Base-by-base conservation (phyloP, 2,329 filamentous ascomycete species). In the Pochonia chlamydosporia region DNA sequence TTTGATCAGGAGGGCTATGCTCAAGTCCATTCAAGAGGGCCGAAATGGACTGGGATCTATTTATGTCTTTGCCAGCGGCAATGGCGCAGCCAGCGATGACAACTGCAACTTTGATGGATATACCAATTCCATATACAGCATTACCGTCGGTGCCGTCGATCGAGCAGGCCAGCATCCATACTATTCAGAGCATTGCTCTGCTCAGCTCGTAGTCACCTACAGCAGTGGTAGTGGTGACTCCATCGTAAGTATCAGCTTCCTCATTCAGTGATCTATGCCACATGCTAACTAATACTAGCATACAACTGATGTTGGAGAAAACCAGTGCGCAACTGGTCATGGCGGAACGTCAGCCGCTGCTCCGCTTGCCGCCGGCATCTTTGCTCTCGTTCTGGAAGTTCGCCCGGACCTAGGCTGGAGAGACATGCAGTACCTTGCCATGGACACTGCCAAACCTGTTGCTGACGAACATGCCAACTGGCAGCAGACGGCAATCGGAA, bases 21-120 rank as follows among this genome's bases (percentile, higher is more conserved):
- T 96, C 43, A 93, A 93, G 57, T 92, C 89, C 28, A 78, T 96
- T 10, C 91, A 97, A 62, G 83, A 95, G 49, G 93, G 93, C 36
- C 86, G 93, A 44, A 76, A 72, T 43, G 89, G 90, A 3, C 81
- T 84, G 45, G 93, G 93, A 8, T 95, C 89, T 24, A 87, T 99
- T 55, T 99, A 90, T 60, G 93, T 99, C 46, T 99, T 99, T 66
- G 93, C 93, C 37, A 68, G 92, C 55, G 93, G 93, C 49, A 99
- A 99, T 61, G 93, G 93, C 49, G 95, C 92, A 9, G 74, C 76
- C 3, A 81, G 74, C 54, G 91, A 88, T 40, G 93, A 99, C 65
- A 97, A 99, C 68, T 99, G 93, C 77, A 99, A 99, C 65, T 99
- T 99, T 64, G 93, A 99, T 63, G 93, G 93, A 33, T 99, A 99